Conservation (phyloP, 2,329 filamentous ascomycete species). For the Monosporascus cannonballus region DNA sequence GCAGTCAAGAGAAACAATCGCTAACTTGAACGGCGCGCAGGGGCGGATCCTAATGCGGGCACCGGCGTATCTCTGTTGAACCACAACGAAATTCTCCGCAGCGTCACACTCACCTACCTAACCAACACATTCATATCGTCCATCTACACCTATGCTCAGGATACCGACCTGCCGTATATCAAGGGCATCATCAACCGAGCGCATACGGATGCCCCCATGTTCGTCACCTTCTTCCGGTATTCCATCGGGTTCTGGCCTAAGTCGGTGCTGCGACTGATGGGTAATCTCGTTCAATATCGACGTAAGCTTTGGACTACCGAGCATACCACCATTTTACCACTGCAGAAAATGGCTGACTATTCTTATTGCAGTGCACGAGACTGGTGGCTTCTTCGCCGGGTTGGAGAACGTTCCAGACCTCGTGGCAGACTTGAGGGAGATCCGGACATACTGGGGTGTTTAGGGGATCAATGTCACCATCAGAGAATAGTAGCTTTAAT, state of each 20-base stretch:
- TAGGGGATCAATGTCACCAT: too few species aligned
- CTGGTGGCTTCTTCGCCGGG: constrained; percentile 12
- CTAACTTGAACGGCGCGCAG: not conserved
- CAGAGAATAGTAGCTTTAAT: too few species aligned
- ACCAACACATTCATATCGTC: constrained; percentile 19
- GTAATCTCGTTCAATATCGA: constrained; percentile 8
- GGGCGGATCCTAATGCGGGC: constrained; percentile 14
- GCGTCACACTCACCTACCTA: constrained; percentile 13
- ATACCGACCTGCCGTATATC: constrained; percentile 25
- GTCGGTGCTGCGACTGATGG: constrained; percentile 2
- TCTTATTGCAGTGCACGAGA: constrained; percentile 8
- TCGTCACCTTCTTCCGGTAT: constrained; percentile 14
- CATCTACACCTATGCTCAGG: constrained; percentile 31
- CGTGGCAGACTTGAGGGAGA: constrained; percentile 11
- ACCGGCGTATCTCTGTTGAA: constrained; percentile 8
- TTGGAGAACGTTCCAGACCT: constrained; percentile 13
- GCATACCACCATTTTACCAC: too few species aligned
- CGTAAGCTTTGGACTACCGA: constrained; percentile 1
- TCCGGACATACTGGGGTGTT: constrained; percentile 7
- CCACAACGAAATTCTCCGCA: constrained; percentile 8
- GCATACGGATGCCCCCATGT: constrained; percentile 11
- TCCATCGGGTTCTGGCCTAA: constrained; percentile 11
- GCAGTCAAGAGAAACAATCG: too few species aligned
- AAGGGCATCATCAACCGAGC: constrained; percentile 27
- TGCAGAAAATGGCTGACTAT: not conserved